Conservation (phyloP, 257 asterid genomes). For the Scutellaria galericulata region DNA sequence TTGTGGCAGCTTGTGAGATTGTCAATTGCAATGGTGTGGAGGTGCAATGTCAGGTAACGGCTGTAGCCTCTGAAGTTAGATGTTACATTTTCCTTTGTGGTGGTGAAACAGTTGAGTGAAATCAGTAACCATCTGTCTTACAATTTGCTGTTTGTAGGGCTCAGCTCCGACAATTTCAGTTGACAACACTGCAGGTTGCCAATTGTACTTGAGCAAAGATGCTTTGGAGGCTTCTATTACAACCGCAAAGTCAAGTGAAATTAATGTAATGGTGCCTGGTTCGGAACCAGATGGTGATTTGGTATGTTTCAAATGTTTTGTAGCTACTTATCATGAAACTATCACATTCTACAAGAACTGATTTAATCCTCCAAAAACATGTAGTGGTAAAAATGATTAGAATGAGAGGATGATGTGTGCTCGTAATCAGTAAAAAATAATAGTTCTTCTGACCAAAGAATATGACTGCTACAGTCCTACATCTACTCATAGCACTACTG, state of each 20-base stretch:
- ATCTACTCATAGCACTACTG: neutral
- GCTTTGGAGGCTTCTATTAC: slow-evolving; percentile 84
- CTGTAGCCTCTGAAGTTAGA: neutral
- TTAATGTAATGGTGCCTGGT: slow-evolving; percentile 89
- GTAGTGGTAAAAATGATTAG: neutral
- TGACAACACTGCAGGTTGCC: slow-evolving; percentile 96
- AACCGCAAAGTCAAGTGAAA: slow-evolving; percentile 93
- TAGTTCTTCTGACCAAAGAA: neutral
- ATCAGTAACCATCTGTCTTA: slow-evolving; percentile 21
- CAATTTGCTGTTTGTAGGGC: slow-evolving; percentile 54
- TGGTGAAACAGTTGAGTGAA: slow-evolving; percentile 18
- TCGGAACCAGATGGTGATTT: slow-evolving; percentile 82
- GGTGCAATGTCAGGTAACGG: slow-evolving; percentile 92
- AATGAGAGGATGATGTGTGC: slow-evolving; percentile 7
- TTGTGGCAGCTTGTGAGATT: slow-evolving; percentile 98
- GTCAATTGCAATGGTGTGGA: slow-evolving; percentile 87
- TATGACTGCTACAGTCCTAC: neutral
- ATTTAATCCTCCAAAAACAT: neutral
- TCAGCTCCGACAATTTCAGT: slow-evolving; percentile 92
- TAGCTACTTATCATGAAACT: neutral
- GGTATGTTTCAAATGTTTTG: slow-evolving; percentile 57
- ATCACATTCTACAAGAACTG: neutral
- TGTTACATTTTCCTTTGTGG: neutral
- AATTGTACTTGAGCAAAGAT: slow-evolving; percentile 83
- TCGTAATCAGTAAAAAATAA: neutral